Percentiles rank a stretch among this genome's conserved stretches.
Conservation (phyloP, 306 rosid species). For the Fagus sylvatica region DNA sequence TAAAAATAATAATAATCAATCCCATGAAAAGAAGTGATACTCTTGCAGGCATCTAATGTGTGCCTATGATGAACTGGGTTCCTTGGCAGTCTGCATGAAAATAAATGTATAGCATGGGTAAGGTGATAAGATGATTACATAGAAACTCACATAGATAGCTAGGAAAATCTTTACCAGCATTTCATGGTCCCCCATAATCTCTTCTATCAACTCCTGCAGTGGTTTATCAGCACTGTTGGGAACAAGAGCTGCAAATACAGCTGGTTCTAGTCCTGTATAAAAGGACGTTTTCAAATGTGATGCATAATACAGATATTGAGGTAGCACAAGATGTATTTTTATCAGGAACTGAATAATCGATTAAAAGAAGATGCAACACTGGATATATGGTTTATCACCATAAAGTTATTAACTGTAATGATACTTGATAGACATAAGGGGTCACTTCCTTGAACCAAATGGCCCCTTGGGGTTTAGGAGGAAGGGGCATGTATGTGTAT, state of each 20-base stretch:
- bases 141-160: background rate
- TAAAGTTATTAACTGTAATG: background rate
- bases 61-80: background rate
- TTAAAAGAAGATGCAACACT: background rate
- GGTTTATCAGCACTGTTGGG: conserved; percentile 86
- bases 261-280: conserved; percentile 73
- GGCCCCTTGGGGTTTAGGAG: background rate
- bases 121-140: conserved; percentile 2
- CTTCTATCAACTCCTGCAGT: conserved; percentile 70
- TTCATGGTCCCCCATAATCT: conserved; percentile 84
- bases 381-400: background rate
- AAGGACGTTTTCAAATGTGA: background rate
- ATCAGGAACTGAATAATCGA: background rate
- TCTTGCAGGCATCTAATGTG: background rate
- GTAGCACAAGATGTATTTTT: background rate
- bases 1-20: too few relatives aligned
- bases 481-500: background rate
- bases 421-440: background rate
- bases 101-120: background rate
- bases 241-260: conserved; percentile 91
- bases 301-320: background rate
- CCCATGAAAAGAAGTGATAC: background rate
- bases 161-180: conserved; percentile 54
- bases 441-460: background rate
- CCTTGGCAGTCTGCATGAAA: conserved; percentile 41